These are phyloP conservation scores for Tuber indicum DNA, from an alignment of 495 filamentous ascomycete genomes.

Conservation along the genomic window DNA sequence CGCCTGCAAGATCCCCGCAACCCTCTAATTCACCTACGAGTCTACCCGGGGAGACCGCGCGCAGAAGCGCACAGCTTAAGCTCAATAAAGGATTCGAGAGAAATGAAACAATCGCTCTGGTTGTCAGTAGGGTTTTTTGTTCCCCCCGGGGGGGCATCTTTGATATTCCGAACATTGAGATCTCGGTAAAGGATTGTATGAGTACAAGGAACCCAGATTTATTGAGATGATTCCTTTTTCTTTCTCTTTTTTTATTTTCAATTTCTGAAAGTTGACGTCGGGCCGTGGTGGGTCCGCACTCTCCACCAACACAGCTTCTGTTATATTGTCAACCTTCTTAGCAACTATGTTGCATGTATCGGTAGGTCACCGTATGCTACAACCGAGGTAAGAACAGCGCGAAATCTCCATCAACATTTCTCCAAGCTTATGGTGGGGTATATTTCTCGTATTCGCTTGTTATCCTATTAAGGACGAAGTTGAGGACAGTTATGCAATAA, in stretches of 20 bases:
- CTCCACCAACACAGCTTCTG: neutral
- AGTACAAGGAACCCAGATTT: no score
- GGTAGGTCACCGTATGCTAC: neutral
- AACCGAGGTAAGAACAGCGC: neutral
- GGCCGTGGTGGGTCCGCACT: neutral
- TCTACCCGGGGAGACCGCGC: no score
- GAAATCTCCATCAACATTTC: neutral
- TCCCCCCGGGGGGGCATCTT: no score
- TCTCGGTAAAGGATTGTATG: no score
- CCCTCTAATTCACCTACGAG: no score
- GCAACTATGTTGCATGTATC: neutral
- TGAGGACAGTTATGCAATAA: neutral
- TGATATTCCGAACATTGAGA: no score
- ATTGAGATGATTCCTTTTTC: no score
- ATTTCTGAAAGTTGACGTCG: neutral
- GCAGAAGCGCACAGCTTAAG: neutral
- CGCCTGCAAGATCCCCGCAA: no score
- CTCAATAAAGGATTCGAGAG: neutral
- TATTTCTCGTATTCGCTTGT: neutral
- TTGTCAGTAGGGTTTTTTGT: no score
- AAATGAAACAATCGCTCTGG: no score
- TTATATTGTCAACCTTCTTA: neutral
- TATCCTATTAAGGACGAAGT: neutral
- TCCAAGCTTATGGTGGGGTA: neutral
- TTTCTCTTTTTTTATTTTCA: no score